Base-by-base conservation (phyloP, 164 flowering plant genomes). In the Vitis cinerea region DNA sequence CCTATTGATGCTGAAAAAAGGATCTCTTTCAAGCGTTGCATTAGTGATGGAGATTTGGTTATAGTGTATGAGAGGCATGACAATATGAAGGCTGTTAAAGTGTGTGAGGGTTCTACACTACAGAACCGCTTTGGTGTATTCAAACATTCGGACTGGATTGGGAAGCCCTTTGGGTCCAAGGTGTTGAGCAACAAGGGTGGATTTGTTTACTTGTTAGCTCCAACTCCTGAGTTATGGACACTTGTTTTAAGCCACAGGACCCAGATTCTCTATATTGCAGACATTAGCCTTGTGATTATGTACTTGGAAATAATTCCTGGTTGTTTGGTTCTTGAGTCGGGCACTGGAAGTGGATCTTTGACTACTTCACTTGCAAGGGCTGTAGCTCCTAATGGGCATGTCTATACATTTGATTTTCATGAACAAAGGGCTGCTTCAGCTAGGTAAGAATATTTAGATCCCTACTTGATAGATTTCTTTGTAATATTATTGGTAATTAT, bases 151-250 rank as follows among this genome's bases (percentile, higher is more conserved):
- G 97, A 90, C 50, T 92, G 96, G 97, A 86, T 92, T 51, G 97
- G 98, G 17, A 90, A 84, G 82, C 90, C 90, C 1, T 92, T 94
- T 77, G 98, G 97, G 48, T 82, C 89, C 64, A 94, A 89, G 67
- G 94, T 86, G 17, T 77, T 87, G 11, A 92, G 94, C 83, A 84
- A 70, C 77, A 92, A 90, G 75, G 90, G 92, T 30, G 88, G 88
- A 50, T 94, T 86, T 80, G 86, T 93, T 57, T 88, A 91, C 84
- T 73, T 93, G 78, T 74, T 93, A 66, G 97, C 94, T 65, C 98
- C 97, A 17, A 91, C 97, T 31, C 94, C 98, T 0, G 97, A 93
- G 81, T 67, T 91, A 8, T 93, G 98, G 98, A 93, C 96, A 44
- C 70, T 93, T 77, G 98, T 89, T 75, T 67, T 93, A 61, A 93